phyloP scores from a whole-genome alignment of 2,329 filamentous ascomycete genomes.

The Periconia digitata region DNA sequence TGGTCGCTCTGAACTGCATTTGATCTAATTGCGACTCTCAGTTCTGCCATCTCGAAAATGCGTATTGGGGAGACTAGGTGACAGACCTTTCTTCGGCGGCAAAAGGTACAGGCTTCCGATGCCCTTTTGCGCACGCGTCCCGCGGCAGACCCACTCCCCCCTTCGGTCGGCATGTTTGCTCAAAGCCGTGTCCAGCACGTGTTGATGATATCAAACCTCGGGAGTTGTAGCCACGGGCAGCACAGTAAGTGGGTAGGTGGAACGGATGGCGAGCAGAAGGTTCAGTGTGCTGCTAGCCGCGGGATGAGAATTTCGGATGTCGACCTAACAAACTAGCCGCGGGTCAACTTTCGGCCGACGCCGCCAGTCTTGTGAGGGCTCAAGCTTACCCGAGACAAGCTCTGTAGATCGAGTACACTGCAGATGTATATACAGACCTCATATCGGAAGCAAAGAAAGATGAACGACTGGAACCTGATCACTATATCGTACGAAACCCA shows the following conservation, averaged over 20 bases:
- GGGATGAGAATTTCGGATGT: too few species aligned
- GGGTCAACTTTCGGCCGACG: too few species aligned
- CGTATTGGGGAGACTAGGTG: not conserved
- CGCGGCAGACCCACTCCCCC: conserved; percentile 8
- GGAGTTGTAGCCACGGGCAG: too few species aligned
- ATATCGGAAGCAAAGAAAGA: too few species aligned
- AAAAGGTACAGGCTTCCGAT: conserved; percentile 41
- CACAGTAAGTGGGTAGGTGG: too few species aligned
- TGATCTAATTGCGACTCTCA: conserved; percentile 46
- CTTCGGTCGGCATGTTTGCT: conserved; percentile 1
- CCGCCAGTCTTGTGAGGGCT: too few species aligned
- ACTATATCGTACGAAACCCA: not conserved
- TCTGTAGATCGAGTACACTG: not conserved
- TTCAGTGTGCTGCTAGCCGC: too few species aligned
- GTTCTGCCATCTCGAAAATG: conserved; percentile 2
- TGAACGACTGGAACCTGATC: not conserved
- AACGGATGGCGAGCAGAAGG: too few species aligned
- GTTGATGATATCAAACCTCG: too few species aligned
- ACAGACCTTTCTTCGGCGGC: conserved; percentile 42
- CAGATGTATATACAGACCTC: not conserved
- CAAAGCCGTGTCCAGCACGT: not conserved
- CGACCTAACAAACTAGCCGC: too few species aligned
- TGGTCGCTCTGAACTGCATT: conserved; percentile 52
- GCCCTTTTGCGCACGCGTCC: conserved; percentile 24
- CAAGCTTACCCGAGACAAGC: too few species aligned